Evolutionary conservation across 441 rosid species (phyloP).

Genomic region (Populus tomentosa): DNA sequence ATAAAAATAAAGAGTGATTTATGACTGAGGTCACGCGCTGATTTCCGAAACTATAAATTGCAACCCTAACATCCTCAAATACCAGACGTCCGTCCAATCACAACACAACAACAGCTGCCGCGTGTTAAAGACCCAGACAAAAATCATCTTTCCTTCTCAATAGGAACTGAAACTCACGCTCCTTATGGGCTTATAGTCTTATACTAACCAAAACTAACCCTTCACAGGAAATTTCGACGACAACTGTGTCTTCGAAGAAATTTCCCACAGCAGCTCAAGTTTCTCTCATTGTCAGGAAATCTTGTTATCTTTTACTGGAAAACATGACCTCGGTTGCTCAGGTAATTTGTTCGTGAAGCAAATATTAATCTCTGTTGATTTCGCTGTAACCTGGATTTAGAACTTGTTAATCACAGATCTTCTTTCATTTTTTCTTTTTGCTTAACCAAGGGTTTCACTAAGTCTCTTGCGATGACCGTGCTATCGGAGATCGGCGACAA

Average conservation of each 20-base stretch:
- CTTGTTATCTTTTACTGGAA: background rate
- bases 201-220: background rate
- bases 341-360: slow-evolving; percentile 27
- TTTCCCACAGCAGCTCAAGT: background rate
- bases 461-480: slow-evolving; percentile 90
- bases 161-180: background rate
- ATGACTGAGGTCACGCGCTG: no score
- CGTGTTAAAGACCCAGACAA: background rate
- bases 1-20: no score
- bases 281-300: background rate
- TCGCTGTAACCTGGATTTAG: slow-evolving; percentile 8
- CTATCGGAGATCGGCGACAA: slow-evolving; percentile 93
- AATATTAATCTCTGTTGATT: background rate
- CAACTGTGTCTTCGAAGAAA: background rate
- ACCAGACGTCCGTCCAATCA: background rate
- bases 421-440: background rate
- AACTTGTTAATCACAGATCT: background rate
- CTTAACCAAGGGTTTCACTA: slow-evolving; percentile 61
- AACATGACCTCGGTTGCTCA: slow-evolving; percentile 59
- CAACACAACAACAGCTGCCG: background rate
- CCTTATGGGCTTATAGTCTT: background rate
- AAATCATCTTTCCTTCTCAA: background rate
- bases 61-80: no score
- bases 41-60: background rate
- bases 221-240: background rate